Percentiles rank a stretch among this genome's conserved stretches.
These are phyloP conservation scores for Colletotrichum scovillei DNA, from an alignment of 2,329 filamentous ascomycete genomes.

Conservation along the genomic window DNA sequence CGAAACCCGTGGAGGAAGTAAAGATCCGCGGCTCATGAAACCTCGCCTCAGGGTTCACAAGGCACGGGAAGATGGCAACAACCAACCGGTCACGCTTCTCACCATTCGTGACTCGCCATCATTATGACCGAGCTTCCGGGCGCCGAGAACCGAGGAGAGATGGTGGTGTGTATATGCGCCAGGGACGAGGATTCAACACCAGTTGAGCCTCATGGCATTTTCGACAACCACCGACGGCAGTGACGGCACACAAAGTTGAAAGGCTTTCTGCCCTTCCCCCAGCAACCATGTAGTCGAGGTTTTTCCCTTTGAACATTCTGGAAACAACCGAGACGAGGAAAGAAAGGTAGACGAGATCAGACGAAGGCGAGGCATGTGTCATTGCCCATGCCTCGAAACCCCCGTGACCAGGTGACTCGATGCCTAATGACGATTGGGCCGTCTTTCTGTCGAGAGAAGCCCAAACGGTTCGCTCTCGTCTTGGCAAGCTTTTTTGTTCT, in stretches of 20 bases:
- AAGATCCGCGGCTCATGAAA: conserved; percentile 29
- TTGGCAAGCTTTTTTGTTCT: not conserved
- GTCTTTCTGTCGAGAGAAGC: not conserved
- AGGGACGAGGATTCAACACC: not conserved
- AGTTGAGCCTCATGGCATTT: too few species aligned
- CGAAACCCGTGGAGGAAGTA: not conserved
- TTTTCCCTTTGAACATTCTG: not conserved
- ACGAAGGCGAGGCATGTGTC: conserved; percentile 9
- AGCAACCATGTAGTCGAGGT: not conserved
- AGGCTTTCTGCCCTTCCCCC: not conserved
- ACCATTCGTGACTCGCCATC: not conserved
- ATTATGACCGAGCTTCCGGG: not conserved
- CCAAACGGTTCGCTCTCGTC: not conserved
- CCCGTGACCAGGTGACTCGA: not conserved
- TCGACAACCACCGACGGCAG: not conserved
- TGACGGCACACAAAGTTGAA: not conserved
- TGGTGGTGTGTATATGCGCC: not conserved
- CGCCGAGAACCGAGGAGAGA: not conserved
- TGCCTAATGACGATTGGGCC: not conserved
- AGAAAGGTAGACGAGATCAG: not conserved
- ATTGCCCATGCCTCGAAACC: not conserved
- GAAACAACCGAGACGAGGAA: conserved; percentile 20
- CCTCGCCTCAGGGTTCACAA: not conserved
- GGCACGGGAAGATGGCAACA: not conserved
- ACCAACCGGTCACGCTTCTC: not conserved